A percentile compares a stretch with the other conserved stretches of the same genome.
phyloP scores from a whole-genome alignment of 345 rosid genomes.

The Populus alba region DNA sequence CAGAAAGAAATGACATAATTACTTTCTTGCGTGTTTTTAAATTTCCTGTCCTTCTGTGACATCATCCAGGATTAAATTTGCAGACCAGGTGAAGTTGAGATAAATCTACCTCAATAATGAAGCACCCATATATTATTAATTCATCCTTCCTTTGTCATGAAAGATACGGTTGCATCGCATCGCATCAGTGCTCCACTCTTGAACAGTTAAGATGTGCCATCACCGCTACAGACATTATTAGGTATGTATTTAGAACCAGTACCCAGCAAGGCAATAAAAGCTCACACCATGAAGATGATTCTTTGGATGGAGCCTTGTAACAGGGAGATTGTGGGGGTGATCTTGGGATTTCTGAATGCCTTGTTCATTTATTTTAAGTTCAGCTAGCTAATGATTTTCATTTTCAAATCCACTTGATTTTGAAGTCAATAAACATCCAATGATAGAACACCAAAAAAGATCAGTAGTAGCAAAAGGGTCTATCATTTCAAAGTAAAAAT shows the following conservation, averaged over 20 bases:
- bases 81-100: background rate
- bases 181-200: background rate
- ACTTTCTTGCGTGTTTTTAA: background rate
- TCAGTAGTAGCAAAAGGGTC: background rate
- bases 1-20: background rate
- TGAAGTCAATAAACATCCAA: background rate
- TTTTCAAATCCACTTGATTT: slow-evolving; percentile 1
- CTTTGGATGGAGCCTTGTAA: background rate
- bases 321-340: background rate
- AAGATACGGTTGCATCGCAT: background rate
- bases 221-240: background rate
- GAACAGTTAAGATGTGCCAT: background rate
- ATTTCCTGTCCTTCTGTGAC: background rate
- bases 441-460: background rate
- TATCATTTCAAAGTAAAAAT: background rate
- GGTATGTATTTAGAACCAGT: background rate
- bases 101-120: background rate
- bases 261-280: background rate
- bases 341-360: background rate
- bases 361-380: background rate
- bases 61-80: background rate
- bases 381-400: background rate
- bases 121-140: background rate
- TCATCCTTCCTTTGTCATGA: background rate
- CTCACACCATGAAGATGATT: background rate